Evolutionary conservation across 306 rosid genomes (phyloP).

Genomic region (Quercus wislizeni): DNA sequence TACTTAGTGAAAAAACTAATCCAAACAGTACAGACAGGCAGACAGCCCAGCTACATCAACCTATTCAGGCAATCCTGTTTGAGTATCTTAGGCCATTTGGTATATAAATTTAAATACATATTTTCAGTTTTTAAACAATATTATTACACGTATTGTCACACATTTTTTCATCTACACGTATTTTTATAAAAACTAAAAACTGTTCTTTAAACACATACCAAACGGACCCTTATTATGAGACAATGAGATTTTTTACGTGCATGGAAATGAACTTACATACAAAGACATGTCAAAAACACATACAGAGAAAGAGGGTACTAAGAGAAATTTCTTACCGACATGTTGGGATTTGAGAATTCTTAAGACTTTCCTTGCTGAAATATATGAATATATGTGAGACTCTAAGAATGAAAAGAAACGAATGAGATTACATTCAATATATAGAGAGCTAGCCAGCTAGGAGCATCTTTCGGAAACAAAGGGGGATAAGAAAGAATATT

Average conservation of each 20-base stretch:
- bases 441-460: neutral
- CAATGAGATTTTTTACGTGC: neutral
- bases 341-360: neutral
- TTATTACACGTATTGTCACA: too few relatives aligned
- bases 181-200: too few relatives aligned
- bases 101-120: too few relatives aligned
- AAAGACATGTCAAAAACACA: neutral
- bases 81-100: neutral
- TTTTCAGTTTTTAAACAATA: too few relatives aligned
- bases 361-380: neutral
- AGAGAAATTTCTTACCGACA: constrained; percentile 14
- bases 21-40: neutral
- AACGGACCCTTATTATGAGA: too few relatives aligned
- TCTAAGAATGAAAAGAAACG: constrained; percentile 14
- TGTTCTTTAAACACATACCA: too few relatives aligned
- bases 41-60: neutral
- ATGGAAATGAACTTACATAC: neutral
- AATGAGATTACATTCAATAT: neutral
- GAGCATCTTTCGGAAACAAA: neutral
- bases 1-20: too few relatives aligned
- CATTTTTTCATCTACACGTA: too few relatives aligned
- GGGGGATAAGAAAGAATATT: constrained; percentile 25
- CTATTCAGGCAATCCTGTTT: too few relatives aligned
- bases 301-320: neutral
- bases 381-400: neutral